phyloP scores from a whole-genome alignment of 2,329 filamentous ascomycete species.

The Sporothrix phasma region DNA sequence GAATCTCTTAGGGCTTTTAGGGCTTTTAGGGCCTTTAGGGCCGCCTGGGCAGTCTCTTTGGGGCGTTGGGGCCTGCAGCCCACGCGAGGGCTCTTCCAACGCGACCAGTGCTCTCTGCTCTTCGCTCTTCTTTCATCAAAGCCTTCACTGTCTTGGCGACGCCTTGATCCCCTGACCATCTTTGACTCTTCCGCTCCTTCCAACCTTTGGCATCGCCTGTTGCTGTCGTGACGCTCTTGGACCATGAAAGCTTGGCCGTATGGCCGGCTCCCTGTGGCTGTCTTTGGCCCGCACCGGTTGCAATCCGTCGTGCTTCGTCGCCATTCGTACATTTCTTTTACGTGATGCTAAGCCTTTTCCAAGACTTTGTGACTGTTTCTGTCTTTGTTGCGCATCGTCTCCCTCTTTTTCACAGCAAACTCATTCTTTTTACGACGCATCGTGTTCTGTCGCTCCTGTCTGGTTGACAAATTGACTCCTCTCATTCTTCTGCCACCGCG shows the following conservation, averaged over 20 bases:
- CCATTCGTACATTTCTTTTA: not conserved
- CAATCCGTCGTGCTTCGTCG: not conserved
- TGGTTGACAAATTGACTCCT: not conserved
- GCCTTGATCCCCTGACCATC: constrained; percentile 2
- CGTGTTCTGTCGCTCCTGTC: not conserved
- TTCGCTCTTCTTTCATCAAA: not conserved
- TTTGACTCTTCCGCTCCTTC: not conserved
- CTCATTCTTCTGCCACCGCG: not conserved
- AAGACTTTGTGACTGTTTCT: constrained; percentile 4
- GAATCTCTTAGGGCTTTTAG: not conserved
- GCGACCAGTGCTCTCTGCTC: not conserved
- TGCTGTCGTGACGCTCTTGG: not conserved
- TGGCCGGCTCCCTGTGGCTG: not conserved
- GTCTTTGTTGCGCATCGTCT: not conserved
- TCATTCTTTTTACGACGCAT: not conserved
- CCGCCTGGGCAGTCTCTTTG: not conserved
- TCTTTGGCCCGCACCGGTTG: not conserved
- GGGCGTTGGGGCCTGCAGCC: not conserved
- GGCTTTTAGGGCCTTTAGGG: not conserved
- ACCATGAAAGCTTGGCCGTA: not conserved
- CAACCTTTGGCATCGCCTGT: not conserved
- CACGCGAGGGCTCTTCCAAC: not conserved
- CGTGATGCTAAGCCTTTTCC: constrained; percentile 9
- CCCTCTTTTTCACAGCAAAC: not conserved
- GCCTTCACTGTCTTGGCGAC: not conserved